A percentile compares a stretch with the other conserved stretches of the same genome.
These are phyloP conservation scores for Candida railenensis DNA, from an alignment of 805 yeast species.

Conservation along the genomic window DNA sequence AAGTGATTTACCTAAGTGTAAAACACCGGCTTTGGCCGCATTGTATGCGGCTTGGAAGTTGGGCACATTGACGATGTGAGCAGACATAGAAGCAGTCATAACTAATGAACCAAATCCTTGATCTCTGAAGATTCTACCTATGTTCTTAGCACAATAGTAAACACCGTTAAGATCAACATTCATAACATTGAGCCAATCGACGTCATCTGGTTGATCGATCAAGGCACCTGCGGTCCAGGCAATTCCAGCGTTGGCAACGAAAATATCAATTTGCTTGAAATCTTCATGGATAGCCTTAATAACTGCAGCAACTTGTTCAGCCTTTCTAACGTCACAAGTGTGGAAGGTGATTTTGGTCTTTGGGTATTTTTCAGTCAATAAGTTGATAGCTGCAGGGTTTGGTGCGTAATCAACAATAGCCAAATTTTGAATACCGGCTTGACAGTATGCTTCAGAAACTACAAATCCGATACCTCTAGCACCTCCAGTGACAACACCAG, in stretches of 20 bases:
- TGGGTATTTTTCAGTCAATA: slow-evolving; percentile 29
- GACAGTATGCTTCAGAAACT: slow-evolving; percentile 36
- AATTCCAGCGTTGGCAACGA: slow-evolving; percentile 48
- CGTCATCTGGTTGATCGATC: slow-evolving; percentile 40
- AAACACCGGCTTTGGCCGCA: slow-evolving; percentile 81
- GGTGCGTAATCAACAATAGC: slow-evolving; percentile 41
- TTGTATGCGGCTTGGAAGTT: slow-evolving; percentile 85
- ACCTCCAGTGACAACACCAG: slow-evolving; percentile 38
- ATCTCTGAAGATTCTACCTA: slow-evolving; percentile 69
- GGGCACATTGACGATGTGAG: slow-evolving; percentile 82
- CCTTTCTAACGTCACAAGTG: slow-evolving; percentile 40
- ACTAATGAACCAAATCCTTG: slow-evolving; percentile 78
- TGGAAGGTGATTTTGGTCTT: slow-evolving; percentile 29
- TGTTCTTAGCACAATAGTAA: slow-evolving; percentile 72
- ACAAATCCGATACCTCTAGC: slow-evolving; percentile 38
- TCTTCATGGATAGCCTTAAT: slow-evolving; percentile 28
- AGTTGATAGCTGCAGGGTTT: slow-evolving; percentile 24
- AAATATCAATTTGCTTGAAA: slow-evolving; percentile 39
- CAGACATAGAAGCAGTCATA: slow-evolving; percentile 88
- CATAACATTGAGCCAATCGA: slow-evolving; percentile 70
- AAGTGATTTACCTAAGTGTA: slow-evolving; percentile 72
- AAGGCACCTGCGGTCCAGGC: slow-evolving; percentile 47
- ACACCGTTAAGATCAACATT: slow-evolving; percentile 78
- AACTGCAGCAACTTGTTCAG: slow-evolving; percentile 34
- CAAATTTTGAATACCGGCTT: slow-evolving; percentile 34